Conservation (phyloP, 331 rosid species). For the Dryas integrifolia region DNA sequence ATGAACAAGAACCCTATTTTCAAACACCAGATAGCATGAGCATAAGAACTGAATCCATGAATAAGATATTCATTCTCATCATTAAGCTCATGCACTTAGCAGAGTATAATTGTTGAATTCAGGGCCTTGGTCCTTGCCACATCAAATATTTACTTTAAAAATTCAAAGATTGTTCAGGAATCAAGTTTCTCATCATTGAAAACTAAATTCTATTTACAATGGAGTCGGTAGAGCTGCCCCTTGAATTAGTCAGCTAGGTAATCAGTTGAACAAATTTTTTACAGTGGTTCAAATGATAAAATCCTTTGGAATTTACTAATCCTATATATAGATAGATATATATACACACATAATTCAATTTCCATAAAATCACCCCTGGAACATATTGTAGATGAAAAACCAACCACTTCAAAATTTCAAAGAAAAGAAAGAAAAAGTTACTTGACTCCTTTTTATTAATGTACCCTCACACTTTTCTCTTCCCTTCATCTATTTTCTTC, state of each 20-base stretch:
- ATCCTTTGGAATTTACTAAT: too few relatives aligned
- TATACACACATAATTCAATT: too few relatives aligned
- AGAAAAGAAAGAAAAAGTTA: background rate
- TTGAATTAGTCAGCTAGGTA: too few relatives aligned
- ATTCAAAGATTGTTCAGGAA: background rate
- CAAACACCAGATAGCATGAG: background rate
- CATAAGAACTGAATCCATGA: background rate
- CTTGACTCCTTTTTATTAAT: background rate
- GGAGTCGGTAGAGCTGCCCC: too few relatives aligned
- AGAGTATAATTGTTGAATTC: background rate
- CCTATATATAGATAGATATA: too few relatives aligned
- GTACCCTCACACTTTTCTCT: background rate
- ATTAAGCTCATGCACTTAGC: background rate
- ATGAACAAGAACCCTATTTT: background rate
- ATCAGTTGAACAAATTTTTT: too few relatives aligned
- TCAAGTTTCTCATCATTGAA: background rate
- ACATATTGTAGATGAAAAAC: background rate
- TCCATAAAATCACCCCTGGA: too few relatives aligned
- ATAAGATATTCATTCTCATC: background rate
- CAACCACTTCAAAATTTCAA: background rate
- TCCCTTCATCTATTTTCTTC: background rate
- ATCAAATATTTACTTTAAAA: background rate
- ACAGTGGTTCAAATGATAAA: too few relatives aligned
- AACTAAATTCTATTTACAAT: background rate
- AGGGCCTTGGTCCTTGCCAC: background rate